A percentile compares a stretch with the other conserved stretches of the same genome.
These are phyloP conservation scores for Canna indica DNA, from an alignment of 176 grass and related monocot species.

Conservation along the genomic window DNA sequence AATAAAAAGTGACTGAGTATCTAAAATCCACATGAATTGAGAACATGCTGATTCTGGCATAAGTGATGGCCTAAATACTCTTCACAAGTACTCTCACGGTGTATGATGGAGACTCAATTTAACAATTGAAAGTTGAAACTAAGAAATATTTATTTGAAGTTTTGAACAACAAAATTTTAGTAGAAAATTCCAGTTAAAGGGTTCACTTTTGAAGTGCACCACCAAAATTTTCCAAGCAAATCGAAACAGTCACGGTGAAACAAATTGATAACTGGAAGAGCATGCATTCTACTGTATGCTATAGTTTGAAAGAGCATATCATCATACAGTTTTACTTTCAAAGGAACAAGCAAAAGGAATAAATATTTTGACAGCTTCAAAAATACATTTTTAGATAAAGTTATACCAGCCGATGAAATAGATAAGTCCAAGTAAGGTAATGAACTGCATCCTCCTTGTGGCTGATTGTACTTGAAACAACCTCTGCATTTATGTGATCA, in stretches of 20 bases:
- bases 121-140: no score
- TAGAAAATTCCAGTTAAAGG: no score
- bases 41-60: no score
- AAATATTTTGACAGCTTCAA: neutral
- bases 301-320: neutral
- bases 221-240: no score
- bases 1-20: no score
- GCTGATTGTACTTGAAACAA: conserved; percentile 83
- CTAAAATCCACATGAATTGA: no score
- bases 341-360: neutral
- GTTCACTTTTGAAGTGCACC: no score
- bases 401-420: conserved; percentile 86
- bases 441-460: conserved; percentile 92
- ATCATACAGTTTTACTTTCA: neutral
- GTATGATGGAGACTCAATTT: neutral
- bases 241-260: neutral
- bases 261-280: neutral
- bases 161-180: neutral
- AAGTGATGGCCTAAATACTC: no score
- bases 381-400: conserved; percentile 7
- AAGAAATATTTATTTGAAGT: conserved; percentile 12
- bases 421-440: conserved; percentile 97
- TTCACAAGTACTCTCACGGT: no score
- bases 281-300: neutral
- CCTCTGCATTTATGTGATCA: conserved; percentile 96